Evolutionary conservation across 2,329 filamentous ascomycete species (phyloP), one percentile per base, ranked within the genome.

Genomic region (Passalora sequoiae): DNA sequence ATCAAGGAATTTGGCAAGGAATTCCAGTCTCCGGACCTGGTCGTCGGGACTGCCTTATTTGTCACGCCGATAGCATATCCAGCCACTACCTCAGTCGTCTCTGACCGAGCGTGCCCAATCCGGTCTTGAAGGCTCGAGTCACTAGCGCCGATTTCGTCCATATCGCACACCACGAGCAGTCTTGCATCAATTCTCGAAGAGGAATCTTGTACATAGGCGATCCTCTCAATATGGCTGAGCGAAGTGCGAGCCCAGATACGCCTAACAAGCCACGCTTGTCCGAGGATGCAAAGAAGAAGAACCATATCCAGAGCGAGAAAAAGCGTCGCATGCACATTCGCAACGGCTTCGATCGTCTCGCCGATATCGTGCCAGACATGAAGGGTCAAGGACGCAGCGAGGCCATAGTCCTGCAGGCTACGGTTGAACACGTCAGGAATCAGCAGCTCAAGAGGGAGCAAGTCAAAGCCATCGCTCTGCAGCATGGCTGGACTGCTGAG

Each of bases 371-470:
- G 1, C 89, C 89, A 0, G 87, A 86, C 0, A 74, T 94, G 40
- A 78, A 86, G 57, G 89, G 89, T 1, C 84, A 89, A 59, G 89
- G 85, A 1, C 80, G 88, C 33, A 92, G 86, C 51, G 89, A 95
- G 64, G 86, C 86, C 20, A 73, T 88, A 13, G 87, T 95, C n/a
- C 72, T 95, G 16, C 79, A 81, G 50, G 65, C 64, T 17, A 71
- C 70, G 1, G 66, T 74, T 42, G 62, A 66, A 33, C 65, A 63
- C 55, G 66, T 73, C 59, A 56, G 62, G 42, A 61, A 69, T 38
- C 59, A 70, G 60, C 62, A 71, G 21, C 51, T 49, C 53, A 43
- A 58, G 62, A 57, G 66, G 39, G 61, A 63, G 13, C 55, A 61
- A 19, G 63, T 65, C 24, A 62, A 59, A 38, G 60, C 58, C 20